Percentiles rank a stretch among this genome's conserved stretches.
These are phyloP conservation scores for Pseudogymnoascus sp. DNA, from an alignment of 2,329 filamentous ascomycete genomes.

Conservation along the genomic window DNA sequence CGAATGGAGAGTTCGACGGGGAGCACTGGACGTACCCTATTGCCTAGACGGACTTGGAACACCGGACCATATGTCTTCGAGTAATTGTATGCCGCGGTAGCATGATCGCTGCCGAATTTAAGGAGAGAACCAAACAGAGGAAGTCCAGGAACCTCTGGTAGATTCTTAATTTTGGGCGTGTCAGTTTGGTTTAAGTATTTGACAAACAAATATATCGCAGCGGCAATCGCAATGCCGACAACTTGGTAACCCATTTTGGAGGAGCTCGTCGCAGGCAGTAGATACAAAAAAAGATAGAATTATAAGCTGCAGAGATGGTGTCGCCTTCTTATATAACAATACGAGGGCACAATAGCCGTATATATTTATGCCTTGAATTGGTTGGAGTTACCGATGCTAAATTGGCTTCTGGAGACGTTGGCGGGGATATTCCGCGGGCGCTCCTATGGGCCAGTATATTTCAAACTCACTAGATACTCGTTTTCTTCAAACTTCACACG, in stretches of 20 bases:
- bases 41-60: slow-evolving; percentile 62
- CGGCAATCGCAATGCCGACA: slow-evolving; percentile 23
- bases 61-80: slow-evolving; percentile 54
- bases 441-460: not conserved
- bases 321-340: not conserved
- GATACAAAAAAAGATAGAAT: not conserved
- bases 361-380: not conserved
- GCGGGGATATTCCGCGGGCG: not conserved
- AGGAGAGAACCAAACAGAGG: slow-evolving; percentile 57
- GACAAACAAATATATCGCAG: slow-evolving; percentile 20
- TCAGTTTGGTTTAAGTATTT: slow-evolving; percentile 42
- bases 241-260: slow-evolving; percentile 12
- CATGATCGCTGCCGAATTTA: slow-evolving; percentile 50
- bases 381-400: not conserved
- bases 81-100: slow-evolving; percentile 47
- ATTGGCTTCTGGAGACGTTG: not conserved
- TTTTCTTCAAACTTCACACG: not conserved
- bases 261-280: not conserved
- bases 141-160: slow-evolving; percentile 53
- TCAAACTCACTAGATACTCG: not conserved
- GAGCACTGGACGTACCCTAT: slow-evolving; percentile 40
- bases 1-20: not conserved
- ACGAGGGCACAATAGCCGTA: not conserved
- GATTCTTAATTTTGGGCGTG: slow-evolving; percentile 50
- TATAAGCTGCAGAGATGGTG: not conserved